Conservation (phyloP, 495 filamentous ascomycete species). For the Hapsidospora chrysogenum region DNA sequence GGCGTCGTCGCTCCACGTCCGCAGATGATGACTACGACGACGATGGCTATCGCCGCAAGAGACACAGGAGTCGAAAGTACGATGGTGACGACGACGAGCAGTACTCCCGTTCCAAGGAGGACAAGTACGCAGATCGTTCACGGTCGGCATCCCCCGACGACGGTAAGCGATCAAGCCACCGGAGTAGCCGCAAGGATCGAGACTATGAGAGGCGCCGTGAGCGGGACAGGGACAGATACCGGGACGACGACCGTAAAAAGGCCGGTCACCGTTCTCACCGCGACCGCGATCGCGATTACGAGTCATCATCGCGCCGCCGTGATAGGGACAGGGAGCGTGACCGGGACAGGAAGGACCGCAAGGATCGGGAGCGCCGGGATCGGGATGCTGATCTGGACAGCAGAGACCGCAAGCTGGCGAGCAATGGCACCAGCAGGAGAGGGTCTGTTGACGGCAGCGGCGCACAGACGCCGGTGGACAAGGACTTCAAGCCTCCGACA, state of each 20-base stretch:
- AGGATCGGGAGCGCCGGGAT: slow-evolving; percentile 24
- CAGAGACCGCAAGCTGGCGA: slow-evolving; percentile 20
- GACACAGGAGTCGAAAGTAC: slow-evolving; percentile 6
- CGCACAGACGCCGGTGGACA: slow-evolving; percentile 24
- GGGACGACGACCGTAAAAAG: slow-evolving; percentile 19
- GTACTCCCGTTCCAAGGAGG: slow-evolving; percentile 13
- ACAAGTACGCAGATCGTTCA: slow-evolving; percentile 25
- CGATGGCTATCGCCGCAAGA: slow-evolving; percentile 23
- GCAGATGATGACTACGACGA: slow-evolving; percentile 38
- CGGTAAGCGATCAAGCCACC: slow-evolving; percentile 31
- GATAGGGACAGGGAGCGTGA: slow-evolving; percentile 14
- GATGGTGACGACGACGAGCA: slow-evolving; percentile 9
- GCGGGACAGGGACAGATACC: slow-evolving; percentile 25
- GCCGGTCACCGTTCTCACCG: slow-evolving; percentile 28
- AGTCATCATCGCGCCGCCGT: slow-evolving; percentile 7
- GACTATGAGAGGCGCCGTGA: slow-evolving; percentile 24
- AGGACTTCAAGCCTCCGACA: slow-evolving; percentile 20
- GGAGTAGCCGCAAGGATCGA: slow-evolving; percentile 29
- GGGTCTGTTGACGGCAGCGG: slow-evolving; percentile 3
- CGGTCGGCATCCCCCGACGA: slow-evolving; percentile 36
- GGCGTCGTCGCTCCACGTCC: slow-evolving; percentile 42
- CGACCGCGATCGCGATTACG: slow-evolving; percentile 26
- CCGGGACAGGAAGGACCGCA: slow-evolving; percentile 13
- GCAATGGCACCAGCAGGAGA: slow-evolving; percentile 28
- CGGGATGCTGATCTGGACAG: slow-evolving; percentile 30